Evolutionary conservation across 176 grass and related monocot genomes (phyloP), one percentile per base, ranked within the genome.

Genomic region (Aegilops sharonensis): DNA sequence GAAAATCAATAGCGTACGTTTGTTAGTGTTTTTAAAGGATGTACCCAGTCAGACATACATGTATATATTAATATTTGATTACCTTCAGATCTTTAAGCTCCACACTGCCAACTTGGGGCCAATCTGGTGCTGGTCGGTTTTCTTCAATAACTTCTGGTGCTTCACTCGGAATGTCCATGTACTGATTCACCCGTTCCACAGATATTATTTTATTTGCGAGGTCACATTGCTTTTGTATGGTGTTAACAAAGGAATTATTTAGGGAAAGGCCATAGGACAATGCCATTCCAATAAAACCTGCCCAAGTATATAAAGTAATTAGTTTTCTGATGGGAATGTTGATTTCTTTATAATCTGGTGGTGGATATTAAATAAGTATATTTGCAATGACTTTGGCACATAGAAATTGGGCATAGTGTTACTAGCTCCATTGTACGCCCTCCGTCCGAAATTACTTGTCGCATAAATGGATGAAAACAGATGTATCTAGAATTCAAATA

Each of bases 281-380:
- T 48, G 92, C 97, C 94, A 99, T 93, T 77, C 97, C 94, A 20
- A 99, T 87, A 91, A 96, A 96, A 34, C 94, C 97, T 99, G 92
- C 77, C 56, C 6, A 88, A 88, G 68, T 15, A 98, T 94, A 79
- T 95, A 11, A 39, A 76, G 11, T 81, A 60, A 40, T 89, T 82
- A 89, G 69, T 27, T 75, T 60, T 76, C 32, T 23, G 35, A 45
- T 68, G 18, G 3, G 2, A 85, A 81, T 68, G 40, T n/a, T 32
- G 35, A 75, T 11, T 61, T 68, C 9, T 67, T 67, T 20, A 67
- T 85, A 68, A 75, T 34, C 57, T 81, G 68, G 81, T 81, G 68
- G 81, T 76, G 7, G 59, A 48, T 37, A 4, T 35, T 17, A 25
- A 48, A 70, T 64, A 54, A 15, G 60, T 57, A 81, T 40, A 15